A percentile compares a stretch with the other conserved stretches of the same genome.
These are phyloP conservation scores for Penicillium decumbens DNA, from an alignment of 2,329 filamentous ascomycete genomes.

Conservation along the genomic window DNA sequence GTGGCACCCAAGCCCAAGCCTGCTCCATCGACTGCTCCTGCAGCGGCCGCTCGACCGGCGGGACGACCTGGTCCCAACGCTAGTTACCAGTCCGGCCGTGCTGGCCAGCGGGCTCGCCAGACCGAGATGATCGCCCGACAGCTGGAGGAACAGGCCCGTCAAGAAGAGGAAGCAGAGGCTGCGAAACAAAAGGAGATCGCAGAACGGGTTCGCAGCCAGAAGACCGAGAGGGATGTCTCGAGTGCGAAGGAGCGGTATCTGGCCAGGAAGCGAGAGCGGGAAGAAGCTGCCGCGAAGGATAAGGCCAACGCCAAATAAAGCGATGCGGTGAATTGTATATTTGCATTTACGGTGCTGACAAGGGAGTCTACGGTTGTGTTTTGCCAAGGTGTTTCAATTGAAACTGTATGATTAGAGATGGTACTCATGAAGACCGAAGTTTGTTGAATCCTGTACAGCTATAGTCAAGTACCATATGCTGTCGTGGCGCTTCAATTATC, in stretches of 20 bases:
- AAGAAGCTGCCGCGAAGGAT: conserved; percentile 34
- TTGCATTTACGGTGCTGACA: neutral
- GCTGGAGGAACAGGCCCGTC: conserved; percentile 52
- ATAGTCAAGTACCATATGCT: neutral
- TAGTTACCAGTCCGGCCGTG: conserved; percentile 37
- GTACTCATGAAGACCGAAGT: neutral
- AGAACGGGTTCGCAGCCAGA: conserved; percentile 55
- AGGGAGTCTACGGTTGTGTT: neutral
- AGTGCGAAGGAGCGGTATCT: conserved; percentile 60
- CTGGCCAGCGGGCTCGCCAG: conserved; percentile 51
- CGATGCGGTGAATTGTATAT: neutral
- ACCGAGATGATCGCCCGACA: conserved; percentile 58
- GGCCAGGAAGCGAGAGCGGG: conserved; percentile 54
- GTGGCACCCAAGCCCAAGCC: conserved; percentile 53
- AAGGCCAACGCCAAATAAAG: conserved; percentile 12
- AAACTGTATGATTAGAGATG: neutral
- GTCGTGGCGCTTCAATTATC: neutral
- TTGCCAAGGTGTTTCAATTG: neutral
- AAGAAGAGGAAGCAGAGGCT: conserved; percentile 55
- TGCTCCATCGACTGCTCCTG: conserved; percentile 16
- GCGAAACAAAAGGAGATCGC: conserved; percentile 51
- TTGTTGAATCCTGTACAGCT: neutral
- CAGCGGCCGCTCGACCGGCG: conserved; percentile 18
- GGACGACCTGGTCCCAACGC: conserved; percentile 21
- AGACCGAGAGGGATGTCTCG: conserved; percentile 54